These are phyloP conservation scores for Aeschynomene evenia DNA, from an alignment of 306 rosid genomes.

Conservation along the genomic window DNA sequence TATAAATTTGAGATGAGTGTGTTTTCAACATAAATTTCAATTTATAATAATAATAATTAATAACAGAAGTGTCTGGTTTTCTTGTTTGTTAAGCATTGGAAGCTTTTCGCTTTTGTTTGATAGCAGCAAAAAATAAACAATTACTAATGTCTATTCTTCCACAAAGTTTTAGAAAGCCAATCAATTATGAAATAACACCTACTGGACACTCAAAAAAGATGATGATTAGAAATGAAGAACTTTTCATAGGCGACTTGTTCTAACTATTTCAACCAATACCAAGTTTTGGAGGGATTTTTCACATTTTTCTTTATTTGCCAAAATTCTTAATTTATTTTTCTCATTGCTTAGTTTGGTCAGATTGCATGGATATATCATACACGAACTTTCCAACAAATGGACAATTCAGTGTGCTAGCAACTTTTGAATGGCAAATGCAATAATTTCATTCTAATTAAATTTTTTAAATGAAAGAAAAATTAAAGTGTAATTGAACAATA, in stretches of 20 bases:
- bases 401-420: constrained; percentile 28
- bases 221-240: background rate
- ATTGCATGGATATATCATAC: constrained; percentile 12
- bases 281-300: background rate
- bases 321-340: background rate
- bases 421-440: constrained; percentile 35
- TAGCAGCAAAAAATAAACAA: constrained; percentile 35
- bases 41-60: too few relatives aligned
- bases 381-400: constrained; percentile 34
- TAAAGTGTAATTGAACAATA: background rate
- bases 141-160: constrained; percentile 32
- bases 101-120: constrained; percentile 40
- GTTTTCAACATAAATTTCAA: background rate
- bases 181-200: constrained; percentile 30
- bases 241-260: constrained; percentile 26
- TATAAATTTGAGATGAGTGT: background rate
- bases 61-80: constrained; percentile 29
- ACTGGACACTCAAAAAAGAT: constrained; percentile 17
- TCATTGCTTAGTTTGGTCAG: constrained; percentile 20
- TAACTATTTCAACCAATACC: constrained; percentile 6
- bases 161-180: constrained; percentile 39
- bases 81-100: constrained; percentile 62
- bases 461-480: background rate
- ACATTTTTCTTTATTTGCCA: background rate
- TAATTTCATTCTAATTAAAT: too few relatives aligned